These are phyloP conservation scores for Peronospora farinosa DNA, from an alignment of 352 stramenopile genomes.

Conservation along the genomic window DNA sequence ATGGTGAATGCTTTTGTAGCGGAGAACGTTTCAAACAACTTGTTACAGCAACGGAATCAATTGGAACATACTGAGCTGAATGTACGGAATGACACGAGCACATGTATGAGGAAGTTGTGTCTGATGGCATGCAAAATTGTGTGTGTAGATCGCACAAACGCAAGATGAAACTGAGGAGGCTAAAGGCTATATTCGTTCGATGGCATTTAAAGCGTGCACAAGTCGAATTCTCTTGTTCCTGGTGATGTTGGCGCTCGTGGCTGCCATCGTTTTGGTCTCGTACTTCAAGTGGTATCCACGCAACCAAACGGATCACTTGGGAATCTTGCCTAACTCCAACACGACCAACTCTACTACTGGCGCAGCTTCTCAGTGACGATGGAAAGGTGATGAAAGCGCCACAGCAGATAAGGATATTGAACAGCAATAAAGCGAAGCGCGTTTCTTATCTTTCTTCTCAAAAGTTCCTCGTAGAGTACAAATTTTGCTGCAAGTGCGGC, in stretches of 20 bases:
- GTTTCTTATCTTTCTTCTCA: conserved; percentile 2
- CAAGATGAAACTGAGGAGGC: conserved; percentile 61
- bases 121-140: background rate
- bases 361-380: background rate
- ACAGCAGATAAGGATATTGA: conserved; percentile 5
- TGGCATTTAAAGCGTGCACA: conserved; percentile 54
- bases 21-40: conserved; percentile 61
- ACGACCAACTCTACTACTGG: conserved; percentile 17
- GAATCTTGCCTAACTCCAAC: conserved; percentile 36
- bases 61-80: conserved; percentile 55
- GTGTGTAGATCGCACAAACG: conserved; percentile 46
- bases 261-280: conserved; percentile 55
- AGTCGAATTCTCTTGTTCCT: conserved; percentile 55
- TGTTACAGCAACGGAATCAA: conserved; percentile 62
- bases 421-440: conserved; percentile 6
- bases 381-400: background rate
- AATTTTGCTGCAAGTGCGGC: conserved; percentile 2
- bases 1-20: conserved; percentile 29
- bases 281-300: conserved; percentile 78
- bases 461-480: conserved; percentile 15
- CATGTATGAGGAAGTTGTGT: background rate
- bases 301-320: conserved; percentile 63
- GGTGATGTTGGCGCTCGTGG: conserved; percentile 49
- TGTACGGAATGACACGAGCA: conserved; percentile 25
- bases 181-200: conserved; percentile 41